Percentiles rank a stretch among this genome's conserved stretches.
Evolutionary conservation across 2,329 filamentous ascomycete genomes (phyloP).

Genomic region (Neofusicoccum sp.): DNA sequence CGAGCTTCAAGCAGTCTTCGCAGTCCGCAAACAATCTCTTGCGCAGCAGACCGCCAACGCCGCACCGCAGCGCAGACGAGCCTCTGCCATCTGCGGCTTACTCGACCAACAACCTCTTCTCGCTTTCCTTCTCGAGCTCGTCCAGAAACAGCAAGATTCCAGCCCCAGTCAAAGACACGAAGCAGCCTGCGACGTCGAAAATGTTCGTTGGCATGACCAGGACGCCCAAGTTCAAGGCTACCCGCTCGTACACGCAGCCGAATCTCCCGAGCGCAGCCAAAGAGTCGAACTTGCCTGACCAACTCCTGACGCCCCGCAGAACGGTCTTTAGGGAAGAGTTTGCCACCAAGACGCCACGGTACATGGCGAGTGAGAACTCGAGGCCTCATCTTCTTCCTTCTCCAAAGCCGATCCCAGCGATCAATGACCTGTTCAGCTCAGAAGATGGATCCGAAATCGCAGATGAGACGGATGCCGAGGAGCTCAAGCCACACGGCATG

Average conservation of each 20-base stretch:
- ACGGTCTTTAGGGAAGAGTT: constrained; percentile 14
- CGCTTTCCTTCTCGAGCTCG: too few relatives aligned
- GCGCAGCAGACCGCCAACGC: constrained; percentile 8
- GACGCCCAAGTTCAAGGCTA: background rate
- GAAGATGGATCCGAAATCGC: background rate
- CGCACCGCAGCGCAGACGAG: background rate
- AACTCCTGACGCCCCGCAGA: background rate
- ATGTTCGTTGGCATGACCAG: constrained; percentile 2
- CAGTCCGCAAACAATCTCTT: constrained; percentile 1
- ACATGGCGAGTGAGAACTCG: background rate
- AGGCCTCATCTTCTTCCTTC: background rate
- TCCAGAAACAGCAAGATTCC: constrained; percentile 7
- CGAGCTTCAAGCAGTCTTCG: background rate
- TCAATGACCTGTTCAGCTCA: background rate
- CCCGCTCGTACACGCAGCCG: constrained; percentile 13
- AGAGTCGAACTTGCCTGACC: background rate
- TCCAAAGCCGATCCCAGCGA: background rate
- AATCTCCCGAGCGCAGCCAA: background rate
- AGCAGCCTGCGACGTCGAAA: background rate
- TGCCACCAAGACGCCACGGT: background rate
- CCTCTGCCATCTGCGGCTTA: background rate
- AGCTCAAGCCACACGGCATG: background rate
- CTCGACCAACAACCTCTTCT: background rate
- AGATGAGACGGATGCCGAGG: background rate
- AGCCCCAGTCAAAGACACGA: background rate